Evolutionary conservation across 2,329 filamentous ascomycete species (phyloP), one percentile per base, ranked within the genome.

Genomic region (Aspergillus pseudonomiae): DNA sequence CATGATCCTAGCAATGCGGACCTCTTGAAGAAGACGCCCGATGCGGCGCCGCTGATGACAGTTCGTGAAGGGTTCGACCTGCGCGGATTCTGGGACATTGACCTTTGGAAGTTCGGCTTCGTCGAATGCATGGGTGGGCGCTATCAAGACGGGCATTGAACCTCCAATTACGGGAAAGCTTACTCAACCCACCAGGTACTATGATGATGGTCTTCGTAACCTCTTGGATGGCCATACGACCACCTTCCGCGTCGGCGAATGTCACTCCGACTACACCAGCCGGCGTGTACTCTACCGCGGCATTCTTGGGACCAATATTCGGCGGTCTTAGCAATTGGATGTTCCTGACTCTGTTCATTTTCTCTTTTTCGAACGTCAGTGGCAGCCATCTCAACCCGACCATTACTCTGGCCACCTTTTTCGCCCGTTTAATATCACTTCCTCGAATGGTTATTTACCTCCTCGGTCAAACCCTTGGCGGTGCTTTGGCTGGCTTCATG

Each of bases 311-410:
- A 43, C 68, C 76, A 45, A 63, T 76, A 30, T 62, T 80, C 60
- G 77, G 74, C 7, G 76, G 77, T 21, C 71, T 83, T 24, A 74
- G 74, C 61, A 83, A 78, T 61, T 70, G 75, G 16, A 64, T 80
- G 19, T 66, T 82, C 56, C 71, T 85, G 16, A 73, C 82, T 2
- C 70, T 84, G 0, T 82, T 85, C 68, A 84, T 86, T 41, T 85
- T 81, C 66, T 79, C 80, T 5, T 80, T 82, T 9, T 82, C 78
- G 2, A 79, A 83, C 0, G 79, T 81, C 0, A 82, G 80, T 3
- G 84, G 84, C 46, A 84, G 81, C 0, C 84, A 87, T 67, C 71
- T 87, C 56, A 87, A 85, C 67, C 84, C 84, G 1, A 74, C 82
- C 28, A 85, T 87, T 63, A 86, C 84, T 0, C 79, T 86, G 53